phyloP scores from a whole-genome alignment of 371 early-diverging fungal genomes.

The Rhizomucor miehei region DNA sequence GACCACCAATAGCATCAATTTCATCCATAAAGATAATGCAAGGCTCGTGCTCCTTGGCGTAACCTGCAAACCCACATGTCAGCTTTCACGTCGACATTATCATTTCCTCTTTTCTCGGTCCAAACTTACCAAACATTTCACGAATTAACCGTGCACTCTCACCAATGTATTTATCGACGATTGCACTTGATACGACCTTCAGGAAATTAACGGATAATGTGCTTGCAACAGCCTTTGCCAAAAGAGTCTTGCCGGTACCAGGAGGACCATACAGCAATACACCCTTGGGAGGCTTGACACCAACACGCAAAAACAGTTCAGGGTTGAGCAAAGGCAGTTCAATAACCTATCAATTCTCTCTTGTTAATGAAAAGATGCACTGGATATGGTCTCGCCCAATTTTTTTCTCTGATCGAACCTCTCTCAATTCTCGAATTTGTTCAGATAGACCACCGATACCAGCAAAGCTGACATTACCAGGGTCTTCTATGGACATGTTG shows the following conservation, averaged over 20 bases:
- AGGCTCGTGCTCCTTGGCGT: slow-evolving; percentile 99
- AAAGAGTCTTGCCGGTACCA: slow-evolving; percentile 88
- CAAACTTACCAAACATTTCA: slow-evolving; percentile 97
- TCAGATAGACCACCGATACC: slow-evolving; percentile 97
- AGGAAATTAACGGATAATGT: slow-evolving; percentile 97
- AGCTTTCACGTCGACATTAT: too few relatives aligned
- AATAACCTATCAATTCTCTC: slow-evolving; percentile 69
- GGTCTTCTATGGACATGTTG: slow-evolving; percentile 99
- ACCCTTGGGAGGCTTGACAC: slow-evolving; percentile 98
- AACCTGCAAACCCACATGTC: slow-evolving; percentile 50
- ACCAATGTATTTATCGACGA: slow-evolving; percentile 99
- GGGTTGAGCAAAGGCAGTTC: slow-evolving; percentile 99
- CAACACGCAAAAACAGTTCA: slow-evolving; percentile 97
- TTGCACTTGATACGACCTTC: slow-evolving; percentile 96
- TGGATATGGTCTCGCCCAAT: background rate
- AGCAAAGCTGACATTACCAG: slow-evolving; percentile 94
- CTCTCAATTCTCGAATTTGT: slow-evolving; percentile 98
- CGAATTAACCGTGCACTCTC: slow-evolving; percentile 97
- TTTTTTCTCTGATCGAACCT: slow-evolving; percentile 65
- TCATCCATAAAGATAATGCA: slow-evolving; percentile 99
- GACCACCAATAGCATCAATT: slow-evolving; percentile 99
- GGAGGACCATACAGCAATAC: slow-evolving; percentile 99
- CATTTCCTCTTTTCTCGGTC: background rate
- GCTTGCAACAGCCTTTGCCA: slow-evolving; percentile 98
- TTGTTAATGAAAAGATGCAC: background rate